Evolutionary conservation across 1,284 basidiomycete species (phyloP), one percentile per base, ranked within the genome.

Genomic region (Agaricales sp.): DNA sequence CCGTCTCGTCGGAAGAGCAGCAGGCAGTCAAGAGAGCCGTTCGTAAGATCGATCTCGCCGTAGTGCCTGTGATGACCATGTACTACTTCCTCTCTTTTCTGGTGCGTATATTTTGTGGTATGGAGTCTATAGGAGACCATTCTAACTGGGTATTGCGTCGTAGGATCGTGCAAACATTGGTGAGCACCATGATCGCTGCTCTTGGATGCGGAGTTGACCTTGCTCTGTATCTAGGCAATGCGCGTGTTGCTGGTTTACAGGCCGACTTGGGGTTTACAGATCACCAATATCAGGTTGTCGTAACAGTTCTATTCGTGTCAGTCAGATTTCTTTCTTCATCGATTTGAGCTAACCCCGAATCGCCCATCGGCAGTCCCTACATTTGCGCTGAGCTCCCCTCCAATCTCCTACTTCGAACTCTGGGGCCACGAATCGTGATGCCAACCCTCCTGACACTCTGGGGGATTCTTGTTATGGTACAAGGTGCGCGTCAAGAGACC

Each of bases 331-430:
- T 78, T 50, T 70, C 72, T n/a, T 78, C 75, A 57, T 66, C 74
- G 54, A 46, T 71, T 78, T 21, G 77, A 80, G 67, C 75, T 74
- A 43, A 51, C 62, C 52, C 23, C n/a, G 26, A 14, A 19, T n/a
- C 18, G 19, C 21, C 23, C 12, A 19, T 35, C 12, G 19, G n/a
- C 37, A 75, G 77, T 23, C 77, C 78, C 3, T 82, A 81, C 55
- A 74, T 77, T 44, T 59, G 62, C 16, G 67, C 71, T 22, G 79
- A 82, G 54, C 59, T 82, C 3, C 79, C 80, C 2, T 69, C 72
- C 14, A 80, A 80, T 52, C 57, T 80, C 22, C 51, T 79, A 6
- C 63, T 66, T 25, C 63, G 77, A 60, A 65, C 62, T 50, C 58
- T 80, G 19, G 77, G 78, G 0, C 75, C 79, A 0, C 67, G 73